Base-by-base conservation (phyloP, 768 basidiomycete genomes). In the Termitomyces sp. region DNA sequence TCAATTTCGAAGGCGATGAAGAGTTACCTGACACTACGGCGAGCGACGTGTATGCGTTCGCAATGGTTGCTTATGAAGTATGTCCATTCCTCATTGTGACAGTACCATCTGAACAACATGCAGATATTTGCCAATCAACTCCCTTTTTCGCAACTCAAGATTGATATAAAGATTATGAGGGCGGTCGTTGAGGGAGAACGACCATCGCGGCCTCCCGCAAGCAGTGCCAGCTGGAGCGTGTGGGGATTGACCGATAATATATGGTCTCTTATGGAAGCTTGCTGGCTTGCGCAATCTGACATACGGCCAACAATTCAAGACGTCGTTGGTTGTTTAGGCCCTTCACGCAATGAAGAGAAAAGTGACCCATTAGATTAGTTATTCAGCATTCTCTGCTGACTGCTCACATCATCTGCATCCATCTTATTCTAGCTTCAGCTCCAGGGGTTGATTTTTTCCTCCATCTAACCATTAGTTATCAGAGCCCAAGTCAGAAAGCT, bases 11-110 rank as follows among this genome's bases (percentile, higher is more conserved):
- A 55, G 40, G 40, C 0, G 39, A 55, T 7, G 40, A 55, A 3
- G 53, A 55, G 28, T 42, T 32, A 32, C 40, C 54, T 0, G 28
- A 42, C 18, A 55, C 54, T 1, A 55, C 11, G 16, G 24, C 54
- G 4, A 55, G 54, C 2, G 54, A 55, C 12, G 40, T 55, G 28
- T 55, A 55, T 24, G 54, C 54, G 18, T 55, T 55, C 3, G 54
- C 54, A n/a, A 55, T 55, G 54, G 54, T 55, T 42, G 18, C 28
- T 12, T 55, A 55, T 55, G 39, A 55, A 55, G 54, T 55, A 28
- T 13, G 39, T 55, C 28, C 7, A 55, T 18, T 42, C 18, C 18
- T 20, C 40, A 42, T 13, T 2, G 18, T 55, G 5, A 38, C 22
- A 28, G 28, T 18, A 32, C 8, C 28, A 32, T 20, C 24, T 55